A percentile compares a stretch with the other conserved stretches of the same genome.
Evolutionary conservation across 2,329 filamentous ascomycete species (phyloP).

Genomic region (Graphilbum sp.): DNA sequence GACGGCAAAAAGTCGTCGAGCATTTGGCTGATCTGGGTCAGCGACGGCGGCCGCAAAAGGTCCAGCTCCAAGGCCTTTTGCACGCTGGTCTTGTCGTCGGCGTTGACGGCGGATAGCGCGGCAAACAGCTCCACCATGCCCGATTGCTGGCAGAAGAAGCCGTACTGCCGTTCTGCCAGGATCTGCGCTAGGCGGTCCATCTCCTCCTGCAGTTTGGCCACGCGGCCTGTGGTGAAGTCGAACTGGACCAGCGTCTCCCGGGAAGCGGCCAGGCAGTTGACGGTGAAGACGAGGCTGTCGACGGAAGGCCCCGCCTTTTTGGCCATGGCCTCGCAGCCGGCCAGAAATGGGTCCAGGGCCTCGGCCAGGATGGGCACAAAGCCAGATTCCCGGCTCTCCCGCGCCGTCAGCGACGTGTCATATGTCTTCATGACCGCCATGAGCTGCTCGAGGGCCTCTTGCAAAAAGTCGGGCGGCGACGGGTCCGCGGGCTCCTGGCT

Average conservation of each 20-base stretch:
- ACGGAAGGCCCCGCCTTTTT: constrained; percentile 38
- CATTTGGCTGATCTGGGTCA: constrained; percentile 55
- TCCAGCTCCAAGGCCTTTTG: constrained; percentile 36
- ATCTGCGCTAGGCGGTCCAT: constrained; percentile 37
- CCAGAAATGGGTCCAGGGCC: constrained; percentile 73
- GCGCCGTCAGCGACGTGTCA: constrained; percentile 57
- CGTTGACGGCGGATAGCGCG: constrained; percentile 27
- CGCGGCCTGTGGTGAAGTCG: constrained; percentile 44
- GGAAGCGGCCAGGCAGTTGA: constrained; percentile 54
- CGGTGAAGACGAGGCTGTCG: constrained; percentile 48
- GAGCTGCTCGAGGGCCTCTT: constrained; percentile 65
- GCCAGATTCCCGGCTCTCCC: constrained; percentile 42
- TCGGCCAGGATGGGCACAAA: constrained; percentile 64
- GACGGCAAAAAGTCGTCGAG: constrained; percentile 87
- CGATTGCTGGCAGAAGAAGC: constrained; percentile 58
- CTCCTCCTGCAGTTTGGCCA: constrained; percentile 36
- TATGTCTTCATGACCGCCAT: constrained; percentile 70
- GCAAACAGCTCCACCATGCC: constrained; percentile 50
- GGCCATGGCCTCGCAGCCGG: constrained; percentile 55
- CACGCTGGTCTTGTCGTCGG: constrained; percentile 27
- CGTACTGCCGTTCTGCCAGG: constrained; percentile 51
- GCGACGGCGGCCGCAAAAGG: constrained; percentile 38
- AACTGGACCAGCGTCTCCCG: constrained; percentile 38
- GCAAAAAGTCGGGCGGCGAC: constrained; percentile 62
- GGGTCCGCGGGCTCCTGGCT: constrained; percentile 57